These are phyloP conservation scores for Candida ficus DNA, from an alignment of 805 yeast genomes.

Conservation along the genomic window DNA sequence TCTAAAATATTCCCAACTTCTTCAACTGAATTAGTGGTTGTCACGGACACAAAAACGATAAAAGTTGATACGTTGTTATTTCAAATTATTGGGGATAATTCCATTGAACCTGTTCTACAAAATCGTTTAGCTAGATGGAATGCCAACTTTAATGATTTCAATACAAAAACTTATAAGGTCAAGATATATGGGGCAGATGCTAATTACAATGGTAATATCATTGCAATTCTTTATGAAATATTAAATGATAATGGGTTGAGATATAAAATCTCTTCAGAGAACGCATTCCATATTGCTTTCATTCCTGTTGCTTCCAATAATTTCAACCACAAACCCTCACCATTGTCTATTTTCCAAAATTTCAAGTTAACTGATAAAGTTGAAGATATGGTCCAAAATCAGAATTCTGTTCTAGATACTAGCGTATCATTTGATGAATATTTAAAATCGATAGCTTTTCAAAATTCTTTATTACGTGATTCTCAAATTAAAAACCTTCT, in stretches of 20 bases:
- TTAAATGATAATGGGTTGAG: conserved; percentile 16
- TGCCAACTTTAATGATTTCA: conserved; percentile 20
- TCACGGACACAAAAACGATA: conserved; percentile 8
- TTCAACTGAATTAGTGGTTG: conserved; percentile 1
- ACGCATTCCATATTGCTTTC: conserved; percentile 14
- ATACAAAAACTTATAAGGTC: conserved; percentile 14
- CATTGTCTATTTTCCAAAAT: conserved; percentile 22
- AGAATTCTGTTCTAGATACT: conserved; percentile 3
- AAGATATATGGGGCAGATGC: conserved; percentile 15
- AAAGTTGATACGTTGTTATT: conserved; percentile 4
- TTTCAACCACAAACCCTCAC: conserved; percentile 8
- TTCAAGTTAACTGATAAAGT: conserved; percentile 12
- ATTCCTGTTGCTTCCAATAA: conserved; percentile 6
- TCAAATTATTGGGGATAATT: conserved; percentile 10
- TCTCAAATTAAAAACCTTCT: conserved; percentile 15
- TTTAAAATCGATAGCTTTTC: conserved; percentile 5
- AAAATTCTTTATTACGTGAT: conserved; percentile 4
- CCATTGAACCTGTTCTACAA: conserved; percentile 10
- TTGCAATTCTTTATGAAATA: conserved; percentile 20
- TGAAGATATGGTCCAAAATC: neutral
- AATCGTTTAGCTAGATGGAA: conserved; percentile 20
- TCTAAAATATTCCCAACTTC: conserved; percentile 13
- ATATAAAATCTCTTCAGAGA: conserved; percentile 22
- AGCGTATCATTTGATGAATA: conserved; percentile 15
- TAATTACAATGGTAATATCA: conserved; percentile 16